A percentile compares a stretch with the other conserved stretches of the same genome.
Evolutionary conservation across 306 rosid genomes (phyloP).

Genomic region (Albizia julibrissin): DNA sequence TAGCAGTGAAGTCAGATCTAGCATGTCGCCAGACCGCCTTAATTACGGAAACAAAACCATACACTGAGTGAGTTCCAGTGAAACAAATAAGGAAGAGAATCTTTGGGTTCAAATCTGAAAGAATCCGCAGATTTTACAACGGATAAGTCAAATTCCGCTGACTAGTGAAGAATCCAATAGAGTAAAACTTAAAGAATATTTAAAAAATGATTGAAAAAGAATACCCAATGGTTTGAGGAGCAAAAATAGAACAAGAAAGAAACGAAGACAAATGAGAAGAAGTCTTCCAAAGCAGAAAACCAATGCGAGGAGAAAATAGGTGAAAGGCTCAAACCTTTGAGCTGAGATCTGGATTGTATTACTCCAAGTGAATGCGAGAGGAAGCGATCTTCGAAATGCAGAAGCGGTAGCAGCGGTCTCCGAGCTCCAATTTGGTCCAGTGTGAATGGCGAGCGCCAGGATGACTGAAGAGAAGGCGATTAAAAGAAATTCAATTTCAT

Average conservation of each 20-base stretch:
- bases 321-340: conserved; percentile 27
- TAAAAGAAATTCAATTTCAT: no score
- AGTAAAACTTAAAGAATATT: not conserved
- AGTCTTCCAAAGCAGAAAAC: no score
- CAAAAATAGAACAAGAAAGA: not conserved
- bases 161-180: not conserved
- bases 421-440: conserved; percentile 10
- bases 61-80: no score
- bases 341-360: no score
- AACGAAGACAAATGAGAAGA: not conserved
- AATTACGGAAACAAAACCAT: no score
- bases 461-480: not conserved
- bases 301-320: no score
- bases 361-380: no score
- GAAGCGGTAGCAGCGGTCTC: not conserved
- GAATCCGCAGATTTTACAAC: not conserved
- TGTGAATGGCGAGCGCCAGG: conserved; percentile 25
- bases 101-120: conserved; percentile 5
- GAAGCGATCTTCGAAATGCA: no score
- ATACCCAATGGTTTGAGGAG: not conserved
- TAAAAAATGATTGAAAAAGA: not conserved
- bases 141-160: not conserved
- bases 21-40: no score
- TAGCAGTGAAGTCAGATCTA: no score
- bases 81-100: no score